Base-by-base conservation (phyloP, 164 flowering plant species). In the Magnolia kwangsiensis region DNA sequence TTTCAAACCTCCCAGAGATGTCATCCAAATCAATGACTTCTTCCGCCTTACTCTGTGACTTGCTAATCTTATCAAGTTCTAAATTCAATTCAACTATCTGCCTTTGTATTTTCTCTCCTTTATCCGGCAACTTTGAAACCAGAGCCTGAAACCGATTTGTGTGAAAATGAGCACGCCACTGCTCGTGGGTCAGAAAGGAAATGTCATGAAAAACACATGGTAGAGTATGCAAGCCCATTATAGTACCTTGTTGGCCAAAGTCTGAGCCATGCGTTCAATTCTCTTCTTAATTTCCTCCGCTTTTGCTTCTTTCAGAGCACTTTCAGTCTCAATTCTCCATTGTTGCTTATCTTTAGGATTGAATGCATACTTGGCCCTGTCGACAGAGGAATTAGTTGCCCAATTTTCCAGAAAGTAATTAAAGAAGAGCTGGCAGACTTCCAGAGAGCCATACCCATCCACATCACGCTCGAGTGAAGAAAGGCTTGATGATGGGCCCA, bases 281-380 rank as follows among this genome's bases (percentile, higher is more conserved):
- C 83, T 87, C 68, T 86, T 90, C 78, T 76, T 82, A 45, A 96
- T 88, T 63, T 92, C 94, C 8, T 82, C 76, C 76, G 89, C 95
- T 18, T 87, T 82, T 65, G 72, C 67, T 78, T 82, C 82, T 61
- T 61, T 74, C 6, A 63, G 68, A 78, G 50, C 69, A 10, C 67
- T 75, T 1, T 84, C 81, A 18, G 85, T 69, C 61, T 20, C 81
- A 71, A 80, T 89, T 71, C 71, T 82, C 67, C 74, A 67, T 13
- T 76, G 76, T 20, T 81, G 85, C 69, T 85, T 82, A 76, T 94
- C 94, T 82, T 89, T 96, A 3, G 99, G 98, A 8, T 90, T 92
- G 78, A 90, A 90, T 19, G 99, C 99, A 85, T 77, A 83, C 24
- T 81, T 76, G 67, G 93, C 86, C 75, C 96, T 92, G 79, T 68